Evolutionary conservation across 345 rosid genomes (phyloP).

Genomic region (Euclidium syriacum): DNA sequence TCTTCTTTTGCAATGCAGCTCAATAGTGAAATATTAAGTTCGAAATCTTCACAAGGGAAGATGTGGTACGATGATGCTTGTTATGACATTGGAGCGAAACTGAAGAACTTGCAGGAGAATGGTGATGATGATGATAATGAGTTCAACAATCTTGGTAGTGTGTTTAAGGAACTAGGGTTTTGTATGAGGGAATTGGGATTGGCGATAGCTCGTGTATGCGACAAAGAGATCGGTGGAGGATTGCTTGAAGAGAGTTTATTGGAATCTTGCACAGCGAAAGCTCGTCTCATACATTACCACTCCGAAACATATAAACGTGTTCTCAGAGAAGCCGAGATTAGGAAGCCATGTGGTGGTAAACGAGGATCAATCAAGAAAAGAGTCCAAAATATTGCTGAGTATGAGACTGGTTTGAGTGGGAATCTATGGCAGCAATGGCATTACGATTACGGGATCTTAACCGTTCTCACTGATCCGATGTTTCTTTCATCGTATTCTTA

Average conservation of each 20-base stretch:
- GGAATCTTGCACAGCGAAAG: conserved; percentile 77
- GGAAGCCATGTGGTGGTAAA: too few species aligned
- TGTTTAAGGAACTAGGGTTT: conserved; percentile 60
- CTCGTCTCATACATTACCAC: conserved; percentile 87
- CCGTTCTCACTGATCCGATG: conserved; percentile 82
- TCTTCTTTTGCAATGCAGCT: conserved; percentile 84
- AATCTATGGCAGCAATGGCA: conserved; percentile 95
- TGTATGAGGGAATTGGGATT: conserved; percentile 79
- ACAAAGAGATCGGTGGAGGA: conserved; percentile 62
- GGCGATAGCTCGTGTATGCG: conserved; percentile 63
- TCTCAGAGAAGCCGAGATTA: conserved; percentile 36
- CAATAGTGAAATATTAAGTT: conserved; percentile 34
- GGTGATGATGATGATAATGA: too few species aligned
- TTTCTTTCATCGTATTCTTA: conserved; percentile 37
- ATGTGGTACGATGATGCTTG: neutral
- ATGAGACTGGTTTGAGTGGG: conserved; percentile 28
- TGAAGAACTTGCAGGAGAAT: conserved; percentile 21
- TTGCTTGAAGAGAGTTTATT: conserved; percentile 62
- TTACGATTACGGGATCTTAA: conserved; percentile 85
- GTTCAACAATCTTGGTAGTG: conserved; percentile 44
- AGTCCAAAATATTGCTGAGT: conserved; percentile 4
- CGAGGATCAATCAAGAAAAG: conserved; percentile 18
- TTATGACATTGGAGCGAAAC: conserved; percentile 9
- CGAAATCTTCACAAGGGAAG: conserved; percentile 22
- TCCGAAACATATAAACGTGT: conserved; percentile 44